phyloP scores from a whole-genome alignment of 345 rosid genomes.

The Acer yangbiense region DNA sequence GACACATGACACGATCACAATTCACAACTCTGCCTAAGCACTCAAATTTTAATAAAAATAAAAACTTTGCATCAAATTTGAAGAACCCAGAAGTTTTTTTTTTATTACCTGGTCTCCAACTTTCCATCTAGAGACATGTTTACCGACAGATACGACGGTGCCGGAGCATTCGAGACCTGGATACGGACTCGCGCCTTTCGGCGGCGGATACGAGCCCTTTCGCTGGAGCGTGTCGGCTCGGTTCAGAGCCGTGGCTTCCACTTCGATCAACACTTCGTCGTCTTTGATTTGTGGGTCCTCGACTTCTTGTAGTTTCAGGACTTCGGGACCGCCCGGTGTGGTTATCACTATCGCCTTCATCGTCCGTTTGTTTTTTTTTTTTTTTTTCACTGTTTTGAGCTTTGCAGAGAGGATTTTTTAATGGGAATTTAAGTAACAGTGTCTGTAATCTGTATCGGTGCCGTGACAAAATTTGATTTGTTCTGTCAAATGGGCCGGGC shows the following conservation, averaged over 20 bases:
- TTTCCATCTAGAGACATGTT: constrained; percentile 73
- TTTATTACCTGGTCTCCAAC: constrained; percentile 74
- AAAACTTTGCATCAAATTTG: neutral
- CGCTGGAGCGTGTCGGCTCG: constrained; percentile 80
- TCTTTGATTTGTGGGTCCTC: constrained; percentile 67
- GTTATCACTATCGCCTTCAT: constrained; percentile 90
- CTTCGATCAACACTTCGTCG: constrained; percentile 69
- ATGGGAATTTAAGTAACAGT: neutral
- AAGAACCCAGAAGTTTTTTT: neutral
- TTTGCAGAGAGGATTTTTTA: neutral
- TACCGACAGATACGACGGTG: constrained; percentile 61
- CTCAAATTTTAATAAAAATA: neutral
- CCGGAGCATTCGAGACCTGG: constrained; percentile 92
- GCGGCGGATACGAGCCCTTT: constrained; percentile 71
- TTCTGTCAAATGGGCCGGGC: no score
- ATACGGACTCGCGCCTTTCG: constrained; percentile 70
- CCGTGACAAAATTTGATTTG: no score
- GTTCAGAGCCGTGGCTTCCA: constrained; percentile 77
- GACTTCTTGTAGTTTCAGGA: constrained; percentile 68
- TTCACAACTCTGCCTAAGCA: neutral
- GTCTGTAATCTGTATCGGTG: no score
- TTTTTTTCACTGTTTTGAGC: neutral
- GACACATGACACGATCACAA: neutral
- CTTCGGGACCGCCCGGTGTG: constrained; percentile 75
- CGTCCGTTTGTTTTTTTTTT: neutral